These are phyloP conservation scores for Ganoderma sinense DNA, from an alignment of 1,284 basidiomycete species.

Conservation along the genomic window DNA sequence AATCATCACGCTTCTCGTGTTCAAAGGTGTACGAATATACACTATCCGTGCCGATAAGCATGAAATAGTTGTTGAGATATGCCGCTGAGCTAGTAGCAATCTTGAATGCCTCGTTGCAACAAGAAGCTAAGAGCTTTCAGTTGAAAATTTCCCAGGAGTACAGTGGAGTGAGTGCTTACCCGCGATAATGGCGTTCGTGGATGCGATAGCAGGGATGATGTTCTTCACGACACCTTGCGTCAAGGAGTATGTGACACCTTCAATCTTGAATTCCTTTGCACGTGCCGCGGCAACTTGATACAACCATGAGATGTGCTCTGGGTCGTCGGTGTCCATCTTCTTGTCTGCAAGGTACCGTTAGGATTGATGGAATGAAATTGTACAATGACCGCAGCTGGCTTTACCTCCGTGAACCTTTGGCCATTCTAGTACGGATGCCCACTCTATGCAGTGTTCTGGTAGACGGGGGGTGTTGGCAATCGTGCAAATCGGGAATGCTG, in stretches of 20 bases:
- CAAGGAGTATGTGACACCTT: conserved; percentile 96
- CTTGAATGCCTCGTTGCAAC: conserved; percentile 99
- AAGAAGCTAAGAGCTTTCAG: conserved; percentile 71
- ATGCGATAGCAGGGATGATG: conserved; percentile 98
- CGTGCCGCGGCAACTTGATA: conserved; percentile 83
- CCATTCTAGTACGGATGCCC: conserved; percentile 99
- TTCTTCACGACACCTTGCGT: conserved; percentile 99
- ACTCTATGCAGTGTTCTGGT: conserved; percentile 99
- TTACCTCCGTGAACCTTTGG: conserved; percentile 88
- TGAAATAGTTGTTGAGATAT: conserved; percentile 98
- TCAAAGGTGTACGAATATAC: conserved; percentile 99
- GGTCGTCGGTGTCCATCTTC: conserved; percentile 96
- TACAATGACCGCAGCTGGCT: conserved; percentile 19
- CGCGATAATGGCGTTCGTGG: conserved; percentile 95
- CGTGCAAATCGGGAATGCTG: conserved; percentile 97
- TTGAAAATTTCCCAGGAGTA: background rate
- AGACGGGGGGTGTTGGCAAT: conserved; percentile 98
- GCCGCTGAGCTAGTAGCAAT: conserved; percentile 95
- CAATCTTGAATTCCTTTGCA: conserved; percentile 94
- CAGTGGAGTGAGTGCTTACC: conserved; percentile 54
- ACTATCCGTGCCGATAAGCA: conserved; percentile 95
- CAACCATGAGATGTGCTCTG: conserved; percentile 96
- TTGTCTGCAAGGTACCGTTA: conserved; percentile 65
- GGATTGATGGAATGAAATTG: background rate
- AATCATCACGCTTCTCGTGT: conserved; percentile 91